Evolutionary conservation across 2,329 filamentous ascomycete genomes (phyloP).

Genomic region (Stagonosporopsis vannaccii): DNA sequence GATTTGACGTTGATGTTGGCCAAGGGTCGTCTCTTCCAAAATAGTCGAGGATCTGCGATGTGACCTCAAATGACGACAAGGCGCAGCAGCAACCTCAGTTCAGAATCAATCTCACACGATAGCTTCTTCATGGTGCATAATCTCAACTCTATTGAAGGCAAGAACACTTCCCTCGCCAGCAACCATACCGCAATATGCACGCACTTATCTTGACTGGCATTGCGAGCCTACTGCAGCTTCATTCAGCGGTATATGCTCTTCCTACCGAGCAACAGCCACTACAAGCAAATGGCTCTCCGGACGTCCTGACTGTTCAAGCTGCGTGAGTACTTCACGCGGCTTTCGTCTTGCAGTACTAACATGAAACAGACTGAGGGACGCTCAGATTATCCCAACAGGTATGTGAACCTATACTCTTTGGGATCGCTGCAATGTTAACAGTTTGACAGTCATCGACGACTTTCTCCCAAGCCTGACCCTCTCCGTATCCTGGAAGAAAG

Average conservation of each 20-base stretch:
- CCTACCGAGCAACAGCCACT: slow-evolving; percentile 41
- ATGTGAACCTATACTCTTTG: background rate
- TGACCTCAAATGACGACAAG: slow-evolving; percentile 40
- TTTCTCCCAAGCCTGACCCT: slow-evolving; percentile 64
- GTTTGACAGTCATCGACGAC: slow-evolving; percentile 62
- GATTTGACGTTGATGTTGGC: slow-evolving; percentile 8
- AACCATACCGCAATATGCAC: slow-evolving; percentile 22
- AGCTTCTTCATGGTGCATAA: background rate
- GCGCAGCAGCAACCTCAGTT: slow-evolving; percentile 23
- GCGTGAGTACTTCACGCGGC: slow-evolving; percentile 28
- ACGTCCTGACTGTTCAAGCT: slow-evolving; percentile 35
- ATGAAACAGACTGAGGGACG: slow-evolving; percentile 43
- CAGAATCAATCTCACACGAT: slow-evolving; percentile 26
- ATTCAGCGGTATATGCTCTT: slow-evolving; percentile 23
- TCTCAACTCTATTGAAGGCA: background rate
- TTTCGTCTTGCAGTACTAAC: slow-evolving; percentile 1
- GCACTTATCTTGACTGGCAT: slow-evolving; percentile 15
- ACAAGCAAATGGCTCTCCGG: slow-evolving; percentile 15
- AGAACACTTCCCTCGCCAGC: background rate
- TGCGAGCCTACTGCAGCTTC: slow-evolving; percentile 29
- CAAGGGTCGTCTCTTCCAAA: slow-evolving; percentile 21
- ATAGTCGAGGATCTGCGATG: slow-evolving; percentile 30
- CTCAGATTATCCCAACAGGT: slow-evolving; percentile 52
- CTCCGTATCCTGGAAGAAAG: slow-evolving; percentile 56
- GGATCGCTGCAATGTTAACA: slow-evolving; percentile 7